A percentile compares a stretch with the other conserved stretches of the same genome.
Evolutionary conservation across 345 rosid species (phyloP).

Genomic region (Brassica incana): DNA sequence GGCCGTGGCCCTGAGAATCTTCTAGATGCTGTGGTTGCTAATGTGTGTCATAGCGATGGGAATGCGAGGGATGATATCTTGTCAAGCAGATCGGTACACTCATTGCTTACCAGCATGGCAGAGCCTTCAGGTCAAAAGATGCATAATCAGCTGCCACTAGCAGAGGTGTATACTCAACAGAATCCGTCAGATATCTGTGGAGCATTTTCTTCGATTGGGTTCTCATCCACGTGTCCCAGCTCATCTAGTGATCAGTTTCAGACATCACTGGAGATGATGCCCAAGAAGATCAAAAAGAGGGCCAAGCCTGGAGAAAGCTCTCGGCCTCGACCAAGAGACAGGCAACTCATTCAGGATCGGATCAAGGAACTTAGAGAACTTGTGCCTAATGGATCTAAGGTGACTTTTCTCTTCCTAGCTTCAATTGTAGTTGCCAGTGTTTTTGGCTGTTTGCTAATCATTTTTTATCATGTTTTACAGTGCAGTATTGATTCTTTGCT

Average conservation of each 20-base stretch:
- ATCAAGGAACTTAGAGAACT: conserved; percentile 95
- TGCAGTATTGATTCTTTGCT: conserved; percentile 97
- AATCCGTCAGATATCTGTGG: conserved; percentile 59
- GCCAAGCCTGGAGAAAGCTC: conserved; percentile 83
- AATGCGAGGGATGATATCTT: conserved; percentile 55
- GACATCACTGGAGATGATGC: conserved; percentile 59
- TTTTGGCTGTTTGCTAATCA: conserved; percentile 30
- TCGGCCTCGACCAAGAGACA: conserved; percentile 96
- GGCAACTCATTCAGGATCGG: conserved; percentile 96
- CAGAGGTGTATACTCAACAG: conserved; percentile 48
- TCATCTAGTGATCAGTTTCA: conserved; percentile 66
- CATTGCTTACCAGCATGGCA: conserved; percentile 50
- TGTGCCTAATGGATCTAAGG: conserved; percentile 97
- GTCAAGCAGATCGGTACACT: conserved; percentile 52
- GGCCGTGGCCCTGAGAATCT: conserved; percentile 69
- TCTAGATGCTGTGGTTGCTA: conserved; percentile 87
- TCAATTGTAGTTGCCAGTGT: conserved; percentile 1
- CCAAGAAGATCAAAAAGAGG: conserved; percentile 70
- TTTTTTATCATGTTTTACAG: conserved; percentile 48
- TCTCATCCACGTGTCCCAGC: conserved; percentile 72
- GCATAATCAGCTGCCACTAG: conserved; percentile 42
- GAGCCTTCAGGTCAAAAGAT: conserved; percentile 53
- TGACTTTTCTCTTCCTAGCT: conserved; percentile 40
- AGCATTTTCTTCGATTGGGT: conserved; percentile 62
- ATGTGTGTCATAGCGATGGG: conserved; percentile 52